These are phyloP conservation scores for Leishmania tropica DNA, from an alignment of 208 protist genomes.

Conservation along the genomic window DNA sequence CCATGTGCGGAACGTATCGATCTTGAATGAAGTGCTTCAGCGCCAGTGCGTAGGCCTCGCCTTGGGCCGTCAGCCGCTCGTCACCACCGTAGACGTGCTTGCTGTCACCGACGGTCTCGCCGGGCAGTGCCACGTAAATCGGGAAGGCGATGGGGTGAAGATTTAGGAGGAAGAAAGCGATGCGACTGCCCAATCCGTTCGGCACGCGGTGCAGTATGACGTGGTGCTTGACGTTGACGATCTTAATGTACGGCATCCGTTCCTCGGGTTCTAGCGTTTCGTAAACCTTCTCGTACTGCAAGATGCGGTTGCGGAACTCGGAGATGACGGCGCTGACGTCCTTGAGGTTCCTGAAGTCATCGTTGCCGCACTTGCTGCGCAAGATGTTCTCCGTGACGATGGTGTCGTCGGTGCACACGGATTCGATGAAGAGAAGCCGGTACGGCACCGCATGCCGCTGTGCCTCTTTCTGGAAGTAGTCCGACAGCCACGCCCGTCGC, in stretches of 20 bases:
- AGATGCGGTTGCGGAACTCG: constrained; percentile 81
- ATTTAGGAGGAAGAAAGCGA: constrained; percentile 90
- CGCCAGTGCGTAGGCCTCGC: constrained; percentile 64
- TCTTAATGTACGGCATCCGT: constrained; percentile 83
- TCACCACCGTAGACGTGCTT: constrained; percentile 77
- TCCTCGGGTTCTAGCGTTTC: constrained; percentile 74
- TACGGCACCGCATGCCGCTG: constrained; percentile 48
- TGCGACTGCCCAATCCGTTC: constrained; percentile 72
- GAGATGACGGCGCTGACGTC: constrained; percentile 78
- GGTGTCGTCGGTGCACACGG: constrained; percentile 87
- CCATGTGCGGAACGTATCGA: constrained; percentile 82
- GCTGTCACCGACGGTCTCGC: constrained; percentile 75
- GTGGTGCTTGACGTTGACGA: constrained; percentile 90
- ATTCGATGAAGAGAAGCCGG: constrained; percentile 92
- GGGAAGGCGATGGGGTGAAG: constrained; percentile 87
- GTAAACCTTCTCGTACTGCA: constrained; percentile 91
- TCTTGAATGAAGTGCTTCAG: constrained; percentile 84
- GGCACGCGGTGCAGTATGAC: constrained; percentile 80
- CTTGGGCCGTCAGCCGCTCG: constrained; percentile 67
- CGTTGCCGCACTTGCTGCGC: constrained; percentile 88
- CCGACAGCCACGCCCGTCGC: constrained; percentile 62
- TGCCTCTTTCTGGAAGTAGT: constrained; percentile 62
- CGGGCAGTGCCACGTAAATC: constrained; percentile 84
- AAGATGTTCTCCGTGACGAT: constrained; percentile 92
- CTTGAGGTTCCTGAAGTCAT: constrained; percentile 88